phyloP scores from a whole-genome alignment of 2,329 filamentous ascomycete species.

The Phialophora expanda region DNA sequence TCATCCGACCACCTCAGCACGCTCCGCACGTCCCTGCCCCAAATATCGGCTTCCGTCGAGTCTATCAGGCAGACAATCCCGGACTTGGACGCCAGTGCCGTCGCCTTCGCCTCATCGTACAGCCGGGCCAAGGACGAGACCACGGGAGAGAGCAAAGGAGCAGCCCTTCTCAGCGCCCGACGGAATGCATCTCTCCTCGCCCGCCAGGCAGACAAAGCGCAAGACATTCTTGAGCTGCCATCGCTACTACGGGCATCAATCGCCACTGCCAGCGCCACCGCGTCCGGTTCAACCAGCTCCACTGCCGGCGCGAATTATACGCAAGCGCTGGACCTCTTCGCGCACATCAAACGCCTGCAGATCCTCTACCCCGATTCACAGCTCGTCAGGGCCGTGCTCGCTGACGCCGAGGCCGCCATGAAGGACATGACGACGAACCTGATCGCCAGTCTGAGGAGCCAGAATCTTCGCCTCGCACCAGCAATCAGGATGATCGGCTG shows the following conservation, averaged over 20 bases:
- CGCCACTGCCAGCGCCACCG: conserved; percentile 46
- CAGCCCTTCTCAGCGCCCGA: conserved; percentile 70
- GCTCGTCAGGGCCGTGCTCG: conserved; percentile 72
- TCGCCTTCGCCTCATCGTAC: conserved; percentile 82
- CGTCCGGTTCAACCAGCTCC: conserved; percentile 45
- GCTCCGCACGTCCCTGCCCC: conserved; percentile 72
- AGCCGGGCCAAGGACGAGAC: conserved; percentile 63
- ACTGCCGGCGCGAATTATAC: conserved; percentile 71
- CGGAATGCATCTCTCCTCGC: conserved; percentile 81
- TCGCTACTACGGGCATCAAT: conserved; percentile 78
- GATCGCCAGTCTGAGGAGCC: conserved; percentile 72
- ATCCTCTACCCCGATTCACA: conserved; percentile 79
- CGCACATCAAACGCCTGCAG: conserved; percentile 87
- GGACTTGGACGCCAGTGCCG: conserved; percentile 75
- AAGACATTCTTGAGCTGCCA: conserved; percentile 89
- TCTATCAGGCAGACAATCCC: conserved; percentile 76
- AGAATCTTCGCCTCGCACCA: conserved; percentile 79
- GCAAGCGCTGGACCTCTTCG: conserved; percentile 85
- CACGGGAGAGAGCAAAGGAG: conserved; percentile 51
- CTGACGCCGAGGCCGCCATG: conserved; percentile 84
- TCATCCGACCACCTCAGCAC: conserved; percentile 79
- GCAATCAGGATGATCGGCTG: conserved; percentile 91
- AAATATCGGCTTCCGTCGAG: conserved; percentile 67
- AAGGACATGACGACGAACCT: conserved; percentile 85
- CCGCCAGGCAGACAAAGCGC: conserved; percentile 84